A percentile compares a stretch with the other conserved stretches of the same genome.
phyloP scores from a whole-genome alignment of 495 filamentous ascomycete species.

The Bryoglossum gracile region DNA sequence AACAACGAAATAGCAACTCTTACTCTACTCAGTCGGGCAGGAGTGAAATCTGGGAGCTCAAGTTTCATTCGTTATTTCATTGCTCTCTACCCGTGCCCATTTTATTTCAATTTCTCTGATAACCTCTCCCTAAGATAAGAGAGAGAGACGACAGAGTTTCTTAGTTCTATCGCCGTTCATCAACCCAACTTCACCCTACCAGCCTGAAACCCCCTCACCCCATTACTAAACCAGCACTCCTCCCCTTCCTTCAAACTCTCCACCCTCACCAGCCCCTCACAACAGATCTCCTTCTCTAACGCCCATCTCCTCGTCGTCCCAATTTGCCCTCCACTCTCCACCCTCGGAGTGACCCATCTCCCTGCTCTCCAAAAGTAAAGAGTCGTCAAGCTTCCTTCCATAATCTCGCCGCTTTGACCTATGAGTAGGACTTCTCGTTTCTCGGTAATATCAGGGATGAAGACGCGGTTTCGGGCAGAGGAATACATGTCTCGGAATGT shows the following conservation, averaged over 20 bases:
- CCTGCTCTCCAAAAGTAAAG: conserved; percentile 68
- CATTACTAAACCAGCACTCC: conserved; percentile 78
- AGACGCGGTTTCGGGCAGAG: conserved; percentile 48
- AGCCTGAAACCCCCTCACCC: conserved; percentile 66
- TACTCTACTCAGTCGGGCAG: no score
- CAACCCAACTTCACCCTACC: conserved; percentile 34
- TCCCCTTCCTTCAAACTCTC: conserved; percentile 62
- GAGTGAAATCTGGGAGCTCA: no score
- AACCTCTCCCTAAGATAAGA: no score
- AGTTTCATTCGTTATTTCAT: no score
- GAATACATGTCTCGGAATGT: conserved; percentile 59
- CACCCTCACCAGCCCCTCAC: conserved; percentile 50
- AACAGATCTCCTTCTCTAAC: conserved; percentile 52
- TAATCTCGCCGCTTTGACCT: conserved; percentile 51
- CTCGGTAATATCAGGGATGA: conserved; percentile 44
- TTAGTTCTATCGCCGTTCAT: no score
- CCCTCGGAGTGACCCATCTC: conserved; percentile 58
- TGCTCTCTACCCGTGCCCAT: no score
- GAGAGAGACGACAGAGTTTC: no score
- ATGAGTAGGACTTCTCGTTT: conserved; percentile 69
- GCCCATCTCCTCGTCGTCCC: conserved; percentile 81
- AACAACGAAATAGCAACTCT: no score
- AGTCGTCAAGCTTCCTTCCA: conserved; percentile 81
- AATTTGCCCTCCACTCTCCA: conserved; percentile 65
- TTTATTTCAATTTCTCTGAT: no score